These are phyloP conservation scores for Ogataea methanolica DNA, from an alignment of 805 yeast genomes.

Conservation along the genomic window DNA sequence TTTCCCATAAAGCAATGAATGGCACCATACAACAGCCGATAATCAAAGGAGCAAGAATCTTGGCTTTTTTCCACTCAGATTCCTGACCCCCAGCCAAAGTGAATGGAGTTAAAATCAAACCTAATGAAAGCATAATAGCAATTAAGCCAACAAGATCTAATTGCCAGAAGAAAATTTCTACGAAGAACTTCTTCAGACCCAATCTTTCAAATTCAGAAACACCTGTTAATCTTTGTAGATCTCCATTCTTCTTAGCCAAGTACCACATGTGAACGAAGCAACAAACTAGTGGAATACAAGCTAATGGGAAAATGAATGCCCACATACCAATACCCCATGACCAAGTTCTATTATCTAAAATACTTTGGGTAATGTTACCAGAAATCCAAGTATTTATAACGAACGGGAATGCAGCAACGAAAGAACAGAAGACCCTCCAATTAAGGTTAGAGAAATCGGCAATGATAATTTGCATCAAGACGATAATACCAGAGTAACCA, in stretches of 20 bases:
- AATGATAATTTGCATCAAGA: constrained; percentile 51
- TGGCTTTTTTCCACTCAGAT: constrained; percentile 53
- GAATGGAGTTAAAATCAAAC: constrained; percentile 65
- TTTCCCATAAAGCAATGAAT: constrained; percentile 57
- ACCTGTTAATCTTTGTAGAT: constrained; percentile 38
- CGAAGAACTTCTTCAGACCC: constrained; percentile 30
- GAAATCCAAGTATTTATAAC: constrained; percentile 77
- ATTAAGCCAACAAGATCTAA: constrained; percentile 62
- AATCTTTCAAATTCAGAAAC: constrained; percentile 23
- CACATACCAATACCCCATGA: constrained; percentile 78
- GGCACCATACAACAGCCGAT: constrained; percentile 62
- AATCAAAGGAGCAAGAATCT: constrained; percentile 64
- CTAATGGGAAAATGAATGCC: constrained; percentile 70
- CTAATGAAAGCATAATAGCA: constrained; percentile 50
- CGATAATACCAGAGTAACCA: constrained; percentile 62
- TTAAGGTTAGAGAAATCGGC: constrained; percentile 66
- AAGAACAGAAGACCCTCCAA: constrained; percentile 65
- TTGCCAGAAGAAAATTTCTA: constrained; percentile 52
- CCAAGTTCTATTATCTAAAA: constrained; percentile 39
- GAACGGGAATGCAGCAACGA: constrained; percentile 66
- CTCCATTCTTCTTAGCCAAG: constrained; percentile 48
- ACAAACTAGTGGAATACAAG: constrained; percentile 53
- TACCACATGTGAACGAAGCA: constrained; percentile 54
- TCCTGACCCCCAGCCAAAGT: constrained; percentile 67
- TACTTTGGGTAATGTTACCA: constrained; percentile 49